Evolutionary conservation across 441 rosid species (phyloP).

Genomic region (Adansonia rubrostipa): DNA sequence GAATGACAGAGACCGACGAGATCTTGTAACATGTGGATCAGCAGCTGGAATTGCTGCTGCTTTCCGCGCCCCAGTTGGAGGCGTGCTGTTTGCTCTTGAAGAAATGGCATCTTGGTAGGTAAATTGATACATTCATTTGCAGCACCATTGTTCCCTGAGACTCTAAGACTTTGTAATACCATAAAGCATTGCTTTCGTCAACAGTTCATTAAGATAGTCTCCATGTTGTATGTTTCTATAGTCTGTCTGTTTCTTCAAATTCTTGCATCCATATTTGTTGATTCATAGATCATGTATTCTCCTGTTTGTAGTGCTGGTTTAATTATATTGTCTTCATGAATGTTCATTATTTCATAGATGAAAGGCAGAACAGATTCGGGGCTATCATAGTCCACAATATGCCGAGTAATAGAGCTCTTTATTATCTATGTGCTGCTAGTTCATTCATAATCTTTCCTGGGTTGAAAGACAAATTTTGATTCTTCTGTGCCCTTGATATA

Average conservation of each 20-base stretch:
- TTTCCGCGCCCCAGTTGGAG: constrained; percentile 89
- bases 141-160: not conserved
- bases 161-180: not conserved
- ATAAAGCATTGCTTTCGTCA: not conserved
- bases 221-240: not conserved
- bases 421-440: not conserved
- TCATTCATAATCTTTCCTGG: not conserved
- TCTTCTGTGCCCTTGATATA: constrained; percentile 1
- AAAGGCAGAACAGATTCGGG: not conserved
- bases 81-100: constrained; percentile 82
- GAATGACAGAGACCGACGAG: constrained; percentile 83
- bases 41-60: constrained; percentile 94
- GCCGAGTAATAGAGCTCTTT: not conserved
- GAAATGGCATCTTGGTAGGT: constrained; percentile 91
- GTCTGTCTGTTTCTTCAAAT: not conserved
- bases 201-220: not conserved
- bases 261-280: not conserved
- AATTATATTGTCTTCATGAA: not conserved
- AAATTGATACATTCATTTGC: not conserved
- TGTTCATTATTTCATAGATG: constrained; percentile 11
- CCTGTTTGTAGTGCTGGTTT: not conserved
- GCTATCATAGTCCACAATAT: not conserved
- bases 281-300: not conserved
- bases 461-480: not conserved
- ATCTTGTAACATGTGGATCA: constrained; percentile 89